phyloP scores from a whole-genome alignment of 2,329 filamentous ascomycete species.

The Aureobasidium sp. region DNA sequence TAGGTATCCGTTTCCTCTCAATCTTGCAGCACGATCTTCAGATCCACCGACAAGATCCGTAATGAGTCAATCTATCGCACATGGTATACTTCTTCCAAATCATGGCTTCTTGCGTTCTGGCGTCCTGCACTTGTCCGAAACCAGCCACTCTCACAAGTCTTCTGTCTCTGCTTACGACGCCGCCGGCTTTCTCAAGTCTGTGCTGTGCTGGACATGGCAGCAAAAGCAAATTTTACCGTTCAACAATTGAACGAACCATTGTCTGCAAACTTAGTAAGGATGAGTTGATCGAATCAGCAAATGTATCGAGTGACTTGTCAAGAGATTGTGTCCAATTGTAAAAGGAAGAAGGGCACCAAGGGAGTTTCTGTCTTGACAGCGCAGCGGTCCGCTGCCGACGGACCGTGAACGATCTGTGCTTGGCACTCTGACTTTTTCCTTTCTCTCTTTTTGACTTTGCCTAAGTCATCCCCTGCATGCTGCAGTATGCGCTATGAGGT shows the following conservation, averaged over 20 bases:
- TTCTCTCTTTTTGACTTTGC: not conserved
- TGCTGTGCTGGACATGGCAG: not conserved
- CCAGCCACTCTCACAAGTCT: not conserved
- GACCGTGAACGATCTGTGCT: not conserved
- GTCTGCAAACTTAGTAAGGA: too few relatives aligned
- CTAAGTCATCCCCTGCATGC: conserved; percentile 14
- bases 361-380: too few relatives aligned
- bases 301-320: not conserved
- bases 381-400: not conserved
- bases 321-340: too few relatives aligned
- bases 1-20: too few relatives aligned
- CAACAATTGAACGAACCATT: too few relatives aligned
- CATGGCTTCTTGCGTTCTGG: not conserved
- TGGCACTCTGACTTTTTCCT: not conserved
- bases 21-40: not conserved
- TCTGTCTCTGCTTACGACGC: not conserved
- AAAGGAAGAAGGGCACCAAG: not conserved
- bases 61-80: not conserved
- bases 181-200: not conserved
- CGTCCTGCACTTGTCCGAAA: not conserved
- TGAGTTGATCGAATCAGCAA: too few relatives aligned
- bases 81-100: conserved; percentile 5
- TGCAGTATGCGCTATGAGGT: conserved; percentile 8
- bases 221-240: not conserved
- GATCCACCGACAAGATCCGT: not conserved